Base-by-base conservation (phyloP, 805 yeast species). In the Maudiozyma serrabonitensis region DNA sequence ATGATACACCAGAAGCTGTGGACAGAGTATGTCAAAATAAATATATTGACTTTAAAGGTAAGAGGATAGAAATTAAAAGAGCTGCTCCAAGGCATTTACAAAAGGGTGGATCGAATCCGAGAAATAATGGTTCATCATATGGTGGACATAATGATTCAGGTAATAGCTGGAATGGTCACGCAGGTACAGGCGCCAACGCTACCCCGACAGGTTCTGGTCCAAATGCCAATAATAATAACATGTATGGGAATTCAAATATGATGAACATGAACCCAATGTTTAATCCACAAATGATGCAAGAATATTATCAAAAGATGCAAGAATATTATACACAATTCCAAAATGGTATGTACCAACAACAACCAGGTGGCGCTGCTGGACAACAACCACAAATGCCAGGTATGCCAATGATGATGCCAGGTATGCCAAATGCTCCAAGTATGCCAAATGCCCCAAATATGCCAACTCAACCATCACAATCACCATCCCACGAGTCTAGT, bases 1-100 rank as follows among this genome's bases (percentile, higher is more conserved):
- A 85, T 69, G 98, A 91, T 62, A 80, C 95, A 18, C 95, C 95
- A 21, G 90, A 84, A 43, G 96, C 96, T 15, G 96, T 91, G 43
- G 97, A 90, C 60, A 76, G 81, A 57, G 95, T 87, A 49, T 82
- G 93, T 49, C 84, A 81, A 50, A 84, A 84, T 66, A 85, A 84
- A 67, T 88, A 81, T 62, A 77, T 91, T 55, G 80, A 82, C 50
- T 81, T 91, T 59, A 89, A 88, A 62, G 96, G 95, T 45, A 87
- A 84, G 61, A 76, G 82, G 49, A 83, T 85, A 79, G 93, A 85
- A 67, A 86, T 85, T 53, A 85, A 85, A 62, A 77, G 88, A 64
- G 93, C 93, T 3, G 90, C 82, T 63, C 90, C 91, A 58, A 76
- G 91, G 67, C 82, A 82, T 56, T 83, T 78, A 64, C 87, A 82